Percentiles rank a stretch among this genome's conserved stretches.
phyloP scores from a whole-genome alignment of 1,284 basidiomycete genomes.

The Golubevia sp. region DNA sequence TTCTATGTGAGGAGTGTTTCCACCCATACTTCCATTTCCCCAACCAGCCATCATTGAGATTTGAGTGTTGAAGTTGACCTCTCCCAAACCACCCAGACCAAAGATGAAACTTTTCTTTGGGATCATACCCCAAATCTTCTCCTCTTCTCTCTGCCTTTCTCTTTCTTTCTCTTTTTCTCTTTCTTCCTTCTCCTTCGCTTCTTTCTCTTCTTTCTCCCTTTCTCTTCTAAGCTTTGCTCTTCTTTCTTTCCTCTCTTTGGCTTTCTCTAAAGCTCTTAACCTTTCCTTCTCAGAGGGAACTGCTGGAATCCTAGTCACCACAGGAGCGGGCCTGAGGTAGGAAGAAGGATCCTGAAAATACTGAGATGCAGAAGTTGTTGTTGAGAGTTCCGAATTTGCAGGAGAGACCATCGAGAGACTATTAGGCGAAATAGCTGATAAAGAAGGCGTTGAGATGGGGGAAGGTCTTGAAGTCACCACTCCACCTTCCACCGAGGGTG shows the following conservation, averaged over 20 bases:
- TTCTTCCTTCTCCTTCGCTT: constrained; percentile 15
- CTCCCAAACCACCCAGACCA: constrained; percentile 33
- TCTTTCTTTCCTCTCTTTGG: background rate
- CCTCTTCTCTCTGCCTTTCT: constrained; percentile 30
- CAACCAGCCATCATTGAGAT: constrained; percentile 49
- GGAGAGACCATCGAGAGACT: too few species aligned
- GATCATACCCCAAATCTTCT: constrained; percentile 44
- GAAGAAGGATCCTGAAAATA: too few species aligned
- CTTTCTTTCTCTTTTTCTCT: constrained; percentile 10
- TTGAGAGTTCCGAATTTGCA: too few species aligned
- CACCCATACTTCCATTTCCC: constrained; percentile 43
- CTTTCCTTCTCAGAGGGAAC: too few species aligned
- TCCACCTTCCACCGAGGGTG: too few species aligned
- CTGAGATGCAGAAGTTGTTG: too few species aligned
- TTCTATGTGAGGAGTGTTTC: constrained; percentile 22
- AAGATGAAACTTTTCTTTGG: constrained; percentile 39
- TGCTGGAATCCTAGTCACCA: too few species aligned
- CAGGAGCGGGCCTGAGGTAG: too few species aligned
- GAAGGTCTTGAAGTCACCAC: too few species aligned
- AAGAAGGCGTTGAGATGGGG: too few species aligned
- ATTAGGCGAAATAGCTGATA: too few species aligned
- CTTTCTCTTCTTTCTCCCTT: constrained; percentile 15
- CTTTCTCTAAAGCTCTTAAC: too few species aligned
- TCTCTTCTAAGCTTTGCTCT: constrained; percentile 6
- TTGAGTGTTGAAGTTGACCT: constrained; percentile 50